phyloP scores from a whole-genome alignment of 108 stramenopile species.

The Conticribra guillardii region DNA sequence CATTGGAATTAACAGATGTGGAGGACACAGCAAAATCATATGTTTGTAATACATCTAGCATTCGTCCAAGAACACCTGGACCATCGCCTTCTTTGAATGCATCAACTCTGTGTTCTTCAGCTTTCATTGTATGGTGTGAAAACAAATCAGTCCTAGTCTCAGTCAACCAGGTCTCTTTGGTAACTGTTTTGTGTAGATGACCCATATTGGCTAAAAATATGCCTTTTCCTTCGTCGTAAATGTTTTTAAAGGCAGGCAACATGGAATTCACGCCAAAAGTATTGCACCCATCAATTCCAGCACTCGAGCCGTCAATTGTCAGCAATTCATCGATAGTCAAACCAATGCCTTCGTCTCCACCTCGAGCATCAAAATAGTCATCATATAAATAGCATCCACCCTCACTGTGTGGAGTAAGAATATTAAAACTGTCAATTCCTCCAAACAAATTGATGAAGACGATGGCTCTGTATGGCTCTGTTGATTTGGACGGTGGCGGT shows the following conservation, averaged over 20 bases:
- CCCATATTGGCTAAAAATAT: too few relatives aligned
- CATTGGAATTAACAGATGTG: slow-evolving; percentile 22
- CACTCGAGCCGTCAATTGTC: too few relatives aligned
- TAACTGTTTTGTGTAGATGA: too few relatives aligned
- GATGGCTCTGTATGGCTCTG: slow-evolving; percentile 49
- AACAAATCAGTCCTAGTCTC: slow-evolving; percentile 46
- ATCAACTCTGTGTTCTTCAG: slow-evolving; percentile 35
- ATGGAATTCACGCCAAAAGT: too few relatives aligned
- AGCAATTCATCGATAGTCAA: slow-evolving; percentile 33
- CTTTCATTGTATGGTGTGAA: slow-evolving; percentile 35
- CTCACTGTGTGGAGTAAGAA: slow-evolving; percentile 19
- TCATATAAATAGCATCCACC: slow-evolving; percentile 25
- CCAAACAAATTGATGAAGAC: slow-evolving; percentile 46
- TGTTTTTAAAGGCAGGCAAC: slow-evolving; percentile 26
- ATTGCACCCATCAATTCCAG: too few relatives aligned
- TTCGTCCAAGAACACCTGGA: too few relatives aligned
- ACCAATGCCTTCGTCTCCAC: slow-evolving; percentile 32
- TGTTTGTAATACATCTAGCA: slow-evolving; percentile 42
- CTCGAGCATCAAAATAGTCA: slow-evolving; percentile 44
- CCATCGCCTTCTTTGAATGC: too few relatives aligned
- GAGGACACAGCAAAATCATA: slow-evolving; percentile 35
- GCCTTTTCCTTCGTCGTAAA: slow-evolving; percentile 53
- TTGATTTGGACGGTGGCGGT: slow-evolving; percentile 37
- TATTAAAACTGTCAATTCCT: too few relatives aligned
- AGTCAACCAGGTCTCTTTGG: slow-evolving; percentile 39